Conservation (phyloP, 1,284 basidiomycete species). For the Tetrapyrgos nigripes region DNA sequence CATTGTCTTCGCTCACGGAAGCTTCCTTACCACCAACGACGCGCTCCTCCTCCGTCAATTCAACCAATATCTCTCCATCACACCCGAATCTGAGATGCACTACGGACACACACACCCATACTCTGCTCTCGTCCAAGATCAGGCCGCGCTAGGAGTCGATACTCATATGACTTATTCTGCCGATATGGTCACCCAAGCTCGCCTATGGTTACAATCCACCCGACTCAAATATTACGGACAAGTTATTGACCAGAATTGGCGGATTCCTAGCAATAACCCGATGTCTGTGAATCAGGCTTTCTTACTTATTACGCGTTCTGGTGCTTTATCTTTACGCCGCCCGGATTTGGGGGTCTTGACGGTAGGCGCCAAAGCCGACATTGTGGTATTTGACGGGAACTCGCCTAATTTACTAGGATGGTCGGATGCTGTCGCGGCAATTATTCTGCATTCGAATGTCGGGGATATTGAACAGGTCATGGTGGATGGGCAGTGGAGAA, state of each 20-base stretch:
- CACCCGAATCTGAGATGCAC: slow-evolving; percentile 18
- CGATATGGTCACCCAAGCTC: slow-evolving; percentile 10
- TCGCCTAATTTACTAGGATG: slow-evolving; percentile 13
- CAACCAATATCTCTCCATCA: slow-evolving; percentile 13
- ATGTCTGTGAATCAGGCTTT: slow-evolving; percentile 15
- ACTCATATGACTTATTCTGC: slow-evolving; percentile 17
- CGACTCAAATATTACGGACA: slow-evolving; percentile 9
- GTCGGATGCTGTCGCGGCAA: slow-evolving; percentile 14
- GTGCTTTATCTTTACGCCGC: slow-evolving; percentile 11
- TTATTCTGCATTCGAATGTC: slow-evolving; percentile 16
- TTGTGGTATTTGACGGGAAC: slow-evolving; percentile 11
- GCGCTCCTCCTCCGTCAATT: slow-evolving; percentile 10
- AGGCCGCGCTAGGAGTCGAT: not conserved
- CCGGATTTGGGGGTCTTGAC: slow-evolving; percentile 12
- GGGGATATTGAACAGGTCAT: slow-evolving; percentile 14
- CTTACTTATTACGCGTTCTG: slow-evolving; percentile 14
- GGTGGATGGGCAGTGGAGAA: slow-evolving; percentile 12
- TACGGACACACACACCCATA: slow-evolving; percentile 8
- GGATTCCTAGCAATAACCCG: slow-evolving; percentile 9
- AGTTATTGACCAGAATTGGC: slow-evolving; percentile 4
- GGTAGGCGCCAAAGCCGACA: slow-evolving; percentile 14
- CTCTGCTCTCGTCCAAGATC: too few relatives aligned
- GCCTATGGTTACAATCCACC: slow-evolving; percentile 7
- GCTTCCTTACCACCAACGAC: slow-evolving; percentile 4
- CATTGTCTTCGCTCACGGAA: slow-evolving; percentile 12